A percentile compares a stretch with the other conserved stretches of the same genome.
phyloP scores from a whole-genome alignment of 2,329 filamentous ascomycete genomes.

The Pseudogymnoascus sp. region DNA sequence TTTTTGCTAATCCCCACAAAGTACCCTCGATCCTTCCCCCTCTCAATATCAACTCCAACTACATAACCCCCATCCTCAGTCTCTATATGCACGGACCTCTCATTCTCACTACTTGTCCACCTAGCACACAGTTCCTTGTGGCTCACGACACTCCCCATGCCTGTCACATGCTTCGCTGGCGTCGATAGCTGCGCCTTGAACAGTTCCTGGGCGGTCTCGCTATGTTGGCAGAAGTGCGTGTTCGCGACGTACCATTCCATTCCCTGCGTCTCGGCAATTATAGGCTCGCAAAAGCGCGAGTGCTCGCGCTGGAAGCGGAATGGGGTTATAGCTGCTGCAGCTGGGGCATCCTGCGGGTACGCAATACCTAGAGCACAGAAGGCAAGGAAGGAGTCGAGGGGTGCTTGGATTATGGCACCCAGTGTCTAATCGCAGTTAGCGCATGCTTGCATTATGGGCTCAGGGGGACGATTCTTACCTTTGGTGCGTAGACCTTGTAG shows the following conservation, averaged over 20 bases:
- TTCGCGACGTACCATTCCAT: slow-evolving; percentile 5
- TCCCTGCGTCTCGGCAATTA: neutral
- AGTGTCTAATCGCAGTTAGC: neutral
- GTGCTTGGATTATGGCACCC: neutral
- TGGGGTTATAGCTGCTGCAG: neutral
- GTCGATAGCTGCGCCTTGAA: neutral
- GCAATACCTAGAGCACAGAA: slow-evolving; percentile 4
- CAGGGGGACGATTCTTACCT: neutral
- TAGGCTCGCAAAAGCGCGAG: neutral
- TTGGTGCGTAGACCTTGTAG: neutral
- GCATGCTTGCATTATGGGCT: neutral
- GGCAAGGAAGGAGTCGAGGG: neutral
- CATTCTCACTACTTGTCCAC: neutral
- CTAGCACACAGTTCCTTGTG: neutral
- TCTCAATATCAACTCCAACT: neutral
- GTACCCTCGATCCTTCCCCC: neutral
- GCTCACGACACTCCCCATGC: neutral
- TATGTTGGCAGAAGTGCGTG: neutral
- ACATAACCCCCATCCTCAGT: neutral
- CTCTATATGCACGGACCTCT: neutral
- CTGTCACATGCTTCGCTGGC: neutral
- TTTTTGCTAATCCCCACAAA: neutral
- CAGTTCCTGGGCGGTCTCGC: neutral
- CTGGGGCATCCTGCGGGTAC: neutral
- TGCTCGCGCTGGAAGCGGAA: slow-evolving; percentile 6